Base-by-base conservation (phyloP, 306 rosid species). In the Rubus idaeus region DNA sequence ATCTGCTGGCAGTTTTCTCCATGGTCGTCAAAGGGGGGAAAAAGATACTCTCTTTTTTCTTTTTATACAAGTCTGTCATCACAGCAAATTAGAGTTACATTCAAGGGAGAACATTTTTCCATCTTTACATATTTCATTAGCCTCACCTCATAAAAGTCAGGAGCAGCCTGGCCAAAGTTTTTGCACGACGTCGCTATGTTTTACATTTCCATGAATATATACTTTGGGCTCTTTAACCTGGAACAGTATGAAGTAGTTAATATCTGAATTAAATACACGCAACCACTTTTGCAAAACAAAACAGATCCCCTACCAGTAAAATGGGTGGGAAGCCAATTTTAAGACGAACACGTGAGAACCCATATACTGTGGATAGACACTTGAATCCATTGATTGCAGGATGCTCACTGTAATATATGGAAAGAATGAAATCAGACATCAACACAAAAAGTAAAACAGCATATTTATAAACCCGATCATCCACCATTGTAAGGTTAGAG, bases 211-310 rank as follows among this genome's bases (percentile, higher is more conserved):
- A 73, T 90, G 97, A 56, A 89, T 85, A 72, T 78, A 89, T 9
- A 91, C 93, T 87, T 88, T 91, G 71, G 92, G 93, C 73, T 84
- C 93, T 74, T 78, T 86, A 70, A 91, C 87, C 96, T 94, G 91
- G 77, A 73, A 42, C 26, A 42, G 74, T 11, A 39, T 1, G 71
- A 68, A 57, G 47, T 12, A n/a, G 50, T 68, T 17, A 67, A 52
- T 18, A 58, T 56, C 68, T 41, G 1, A 8, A 42, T 73, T 14
- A 45, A 52, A 67, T 3, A 66, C 17, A 50, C 42, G 30, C 26
- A 40, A 60, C 42, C 4, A 23, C 8, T 65, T 49, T 4, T 10
- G 6, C 44, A 52, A 70, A 56, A 71, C 39, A 68, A 61, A 60
- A 50, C 46, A 16, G 21, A 60, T 39, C 35, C 16, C 26, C 40